Percentiles rank a stretch among this genome's conserved stretches.
phyloP scores from a whole-genome alignment of 768 basidiomycete species.

The Agrocybe praecox region DNA sequence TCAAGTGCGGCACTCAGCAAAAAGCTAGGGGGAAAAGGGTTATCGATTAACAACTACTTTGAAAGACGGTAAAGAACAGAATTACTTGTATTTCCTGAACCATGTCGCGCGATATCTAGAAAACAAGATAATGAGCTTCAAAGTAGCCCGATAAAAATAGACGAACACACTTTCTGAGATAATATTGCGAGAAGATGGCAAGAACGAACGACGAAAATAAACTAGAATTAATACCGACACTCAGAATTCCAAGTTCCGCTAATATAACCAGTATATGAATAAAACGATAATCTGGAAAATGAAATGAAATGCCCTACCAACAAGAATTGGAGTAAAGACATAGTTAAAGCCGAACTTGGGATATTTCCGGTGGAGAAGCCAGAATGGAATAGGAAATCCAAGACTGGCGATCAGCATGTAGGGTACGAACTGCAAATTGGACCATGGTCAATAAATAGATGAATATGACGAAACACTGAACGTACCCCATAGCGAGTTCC shows the following conservation, averaged over 20 bases:
- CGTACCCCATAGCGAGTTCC: constrained; percentile 45
- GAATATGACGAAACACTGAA: not conserved
- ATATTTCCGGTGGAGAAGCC: constrained; percentile 45
- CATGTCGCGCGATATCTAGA: constrained; percentile 38
- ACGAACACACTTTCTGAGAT: constrained; percentile 29
- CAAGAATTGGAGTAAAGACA: constrained; percentile 39
- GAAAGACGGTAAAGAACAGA: too few relatives aligned
- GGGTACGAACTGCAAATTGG: constrained; percentile 46
- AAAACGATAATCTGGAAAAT: too few relatives aligned
- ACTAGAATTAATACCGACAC: constrained; percentile 55
- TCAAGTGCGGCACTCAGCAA: constrained; percentile 50
- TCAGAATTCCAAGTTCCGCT: constrained; percentile 40
- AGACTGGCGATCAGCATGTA: constrained; percentile 48
- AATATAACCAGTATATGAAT: too few relatives aligned
- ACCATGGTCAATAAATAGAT: too few relatives aligned
- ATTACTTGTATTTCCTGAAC: constrained; percentile 49
- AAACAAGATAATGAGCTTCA: not conserved
- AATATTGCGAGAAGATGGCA: constrained; percentile 46
- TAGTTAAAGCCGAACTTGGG: constrained; percentile 50
- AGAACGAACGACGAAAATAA: constrained; percentile 40
- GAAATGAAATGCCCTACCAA: constrained; percentile 26
- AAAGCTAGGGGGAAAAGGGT: constrained; percentile 34
- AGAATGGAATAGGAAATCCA: constrained; percentile 54
- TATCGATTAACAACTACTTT: too few relatives aligned
- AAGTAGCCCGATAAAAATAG: not conserved